A percentile compares a stretch with the other conserved stretches of the same genome.
These are phyloP conservation scores for Nevesoporus exiguus DNA, from an alignment of 768 basidiomycete genomes.

Conservation along the genomic window DNA sequence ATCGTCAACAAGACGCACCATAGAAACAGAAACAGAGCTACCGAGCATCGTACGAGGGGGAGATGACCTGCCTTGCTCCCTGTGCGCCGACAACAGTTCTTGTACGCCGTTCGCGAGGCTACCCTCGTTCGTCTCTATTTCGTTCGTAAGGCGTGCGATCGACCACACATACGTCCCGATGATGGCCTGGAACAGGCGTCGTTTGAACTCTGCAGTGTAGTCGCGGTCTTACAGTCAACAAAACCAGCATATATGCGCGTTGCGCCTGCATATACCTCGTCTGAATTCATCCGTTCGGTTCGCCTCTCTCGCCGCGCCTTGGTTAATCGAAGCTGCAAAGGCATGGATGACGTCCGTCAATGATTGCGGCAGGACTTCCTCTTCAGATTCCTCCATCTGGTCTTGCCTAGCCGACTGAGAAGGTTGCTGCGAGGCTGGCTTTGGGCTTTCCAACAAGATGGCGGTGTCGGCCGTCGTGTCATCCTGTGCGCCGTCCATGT, in stretches of 20 bases:
- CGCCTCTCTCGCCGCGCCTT: constrained; percentile 16
- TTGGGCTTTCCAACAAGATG: background rate
- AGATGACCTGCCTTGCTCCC: constrained; percentile 37
- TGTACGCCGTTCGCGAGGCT: constrained; percentile 15
- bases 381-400: constrained; percentile 4
- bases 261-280: constrained; percentile 18
- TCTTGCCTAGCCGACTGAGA: background rate
- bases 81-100: constrained; percentile 17
- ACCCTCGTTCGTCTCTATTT: constrained; percentile 11
- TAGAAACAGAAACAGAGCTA: constrained; percentile 14
- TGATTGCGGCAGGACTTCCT: constrained; percentile 22
- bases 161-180: constrained; percentile 26
- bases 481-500: constrained; percentile 17
- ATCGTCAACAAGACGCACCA: background rate
- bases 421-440: background rate
- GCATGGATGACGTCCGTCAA: constrained; percentile 16
- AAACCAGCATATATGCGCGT: constrained; percentile 26
- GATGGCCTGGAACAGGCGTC: constrained; percentile 14
- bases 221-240: constrained; percentile 7
- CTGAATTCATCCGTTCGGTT: constrained; percentile 16
- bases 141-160: constrained; percentile 21
- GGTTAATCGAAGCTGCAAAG: constrained; percentile 21
- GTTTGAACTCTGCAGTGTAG: constrained; percentile 27
- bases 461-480: background rate
- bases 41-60: constrained; percentile 16